Conservation (phyloP, 345 rosid genomes). For the Eucalyptus erythrocorys region DNA sequence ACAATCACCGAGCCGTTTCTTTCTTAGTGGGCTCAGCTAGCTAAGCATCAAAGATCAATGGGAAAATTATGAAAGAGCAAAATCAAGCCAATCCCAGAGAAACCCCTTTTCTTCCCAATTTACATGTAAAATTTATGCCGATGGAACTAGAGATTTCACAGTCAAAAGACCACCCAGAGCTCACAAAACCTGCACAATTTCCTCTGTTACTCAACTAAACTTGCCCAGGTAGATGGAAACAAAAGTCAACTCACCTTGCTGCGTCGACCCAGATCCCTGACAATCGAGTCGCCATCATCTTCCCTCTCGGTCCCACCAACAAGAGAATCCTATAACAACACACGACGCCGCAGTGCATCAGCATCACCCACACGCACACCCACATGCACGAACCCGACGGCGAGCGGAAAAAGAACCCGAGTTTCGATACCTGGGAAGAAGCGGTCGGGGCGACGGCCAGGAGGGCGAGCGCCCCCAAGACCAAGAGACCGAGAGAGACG, state of each 20-base stretch:
- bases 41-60: neutral
- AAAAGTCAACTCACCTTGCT: slow-evolving; percentile 50
- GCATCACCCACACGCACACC: neutral
- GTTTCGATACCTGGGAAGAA: slow-evolving; percentile 28
- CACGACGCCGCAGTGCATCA: neutral
- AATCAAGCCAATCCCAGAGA: neutral
- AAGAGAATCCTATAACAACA: slow-evolving; percentile 21
- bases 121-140: neutral
- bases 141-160: neutral
- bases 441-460: slow-evolving; percentile 8
- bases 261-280: slow-evolving; percentile 82
- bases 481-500: slow-evolving; percentile 8
- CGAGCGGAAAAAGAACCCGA: neutral
- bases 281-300: slow-evolving; percentile 23
- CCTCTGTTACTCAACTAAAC: neutral
- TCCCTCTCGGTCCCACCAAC: slow-evolving; percentile 37
- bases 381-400: neutral
- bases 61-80: neutral
- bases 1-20: neutral
- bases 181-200: neutral
- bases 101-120: neutral
- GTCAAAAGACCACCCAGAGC: neutral
- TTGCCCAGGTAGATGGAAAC: neutral
- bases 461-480: slow-evolving; percentile 9
- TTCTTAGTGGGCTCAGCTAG: neutral